phyloP scores from a whole-genome alignment of 2,329 filamentous ascomycete species.

The Fusarium irregulare region DNA sequence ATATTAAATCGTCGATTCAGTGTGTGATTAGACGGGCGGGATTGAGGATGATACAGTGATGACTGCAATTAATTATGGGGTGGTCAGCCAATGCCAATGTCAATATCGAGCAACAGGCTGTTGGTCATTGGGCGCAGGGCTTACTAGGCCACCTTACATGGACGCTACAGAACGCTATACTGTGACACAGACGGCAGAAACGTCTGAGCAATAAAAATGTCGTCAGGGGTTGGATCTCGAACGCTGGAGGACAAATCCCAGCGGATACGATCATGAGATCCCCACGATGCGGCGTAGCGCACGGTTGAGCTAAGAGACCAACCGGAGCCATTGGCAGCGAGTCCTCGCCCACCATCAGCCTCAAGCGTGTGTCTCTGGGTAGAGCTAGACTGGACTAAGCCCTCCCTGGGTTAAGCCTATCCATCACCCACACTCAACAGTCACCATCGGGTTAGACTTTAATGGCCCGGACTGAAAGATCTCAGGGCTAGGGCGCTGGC shows the following conservation, averaged over 20 bases:
- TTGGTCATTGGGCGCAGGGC: conserved; percentile 25
- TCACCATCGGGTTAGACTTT: conserved; percentile 18
- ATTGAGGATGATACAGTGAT: conserved; percentile 7
- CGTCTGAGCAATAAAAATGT: conserved; percentile 23
- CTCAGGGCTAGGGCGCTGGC: conserved; percentile 22
- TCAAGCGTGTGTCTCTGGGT: conserved; percentile 4
- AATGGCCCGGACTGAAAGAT: conserved; percentile 21
- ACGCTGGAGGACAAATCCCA: conserved; percentile 31
- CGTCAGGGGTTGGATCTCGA: conserved; percentile 41
- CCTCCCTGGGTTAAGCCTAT: conserved; percentile 17
- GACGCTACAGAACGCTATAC: conserved; percentile 8
- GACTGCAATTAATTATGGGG: neutral
- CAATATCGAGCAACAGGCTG: neutral
- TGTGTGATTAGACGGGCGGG: neutral
- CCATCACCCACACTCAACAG: conserved; percentile 12
- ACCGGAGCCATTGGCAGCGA: conserved; percentile 19
- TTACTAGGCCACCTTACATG: conserved; percentile 2
- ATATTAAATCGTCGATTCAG: conserved; percentile 29
- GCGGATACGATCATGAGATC: conserved; percentile 44
- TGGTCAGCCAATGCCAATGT: conserved; percentile 17
- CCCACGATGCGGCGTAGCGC: conserved; percentile 45
- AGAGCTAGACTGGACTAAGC: conserved; percentile 21
- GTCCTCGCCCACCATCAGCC: conserved; percentile 23
- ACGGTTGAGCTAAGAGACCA: conserved; percentile 35
- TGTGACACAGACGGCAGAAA: conserved; percentile 28